Percentiles rank a stretch among this genome's conserved stretches.
Evolutionary conservation across 306 rosid species (phyloP).

Genomic region (Casuarina cunninghamiana): DNA sequence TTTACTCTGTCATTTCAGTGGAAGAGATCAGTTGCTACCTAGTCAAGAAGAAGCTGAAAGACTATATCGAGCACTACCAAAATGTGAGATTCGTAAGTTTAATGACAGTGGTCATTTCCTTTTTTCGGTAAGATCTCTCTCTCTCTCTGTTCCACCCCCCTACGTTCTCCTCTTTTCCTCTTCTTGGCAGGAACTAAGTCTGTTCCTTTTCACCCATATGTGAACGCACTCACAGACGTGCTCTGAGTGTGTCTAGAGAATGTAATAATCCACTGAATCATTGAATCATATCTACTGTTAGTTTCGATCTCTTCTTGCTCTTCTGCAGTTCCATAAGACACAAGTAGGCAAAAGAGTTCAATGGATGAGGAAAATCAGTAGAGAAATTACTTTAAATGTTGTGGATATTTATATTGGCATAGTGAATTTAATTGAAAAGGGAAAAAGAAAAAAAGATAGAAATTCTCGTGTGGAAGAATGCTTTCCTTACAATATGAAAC

Average conservation of each 20-base stretch:
- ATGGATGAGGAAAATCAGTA: background rate
- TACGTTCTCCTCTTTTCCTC: too few species aligned
- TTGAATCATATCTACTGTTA: background rate
- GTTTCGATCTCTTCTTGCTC: background rate
- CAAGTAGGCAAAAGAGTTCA: background rate
- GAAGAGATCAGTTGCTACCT: conserved; percentile 71
- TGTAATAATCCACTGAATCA: background rate
- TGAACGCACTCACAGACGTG: background rate
- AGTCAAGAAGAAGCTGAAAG: conserved; percentile 68
- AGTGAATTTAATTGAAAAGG: background rate
- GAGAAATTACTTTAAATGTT: background rate
- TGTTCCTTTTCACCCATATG: background rate
- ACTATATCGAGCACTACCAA: conserved; percentile 45
- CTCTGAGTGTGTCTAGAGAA: background rate
- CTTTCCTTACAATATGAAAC: background rate
- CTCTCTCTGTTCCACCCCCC: too few species aligned
- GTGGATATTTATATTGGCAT: background rate
- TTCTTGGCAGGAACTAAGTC: background rate
- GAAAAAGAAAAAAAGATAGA: background rate
- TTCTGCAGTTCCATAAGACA: background rate
- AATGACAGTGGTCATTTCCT: conserved; percentile 73
- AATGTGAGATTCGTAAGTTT: conserved; percentile 59
- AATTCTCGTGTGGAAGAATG: background rate
- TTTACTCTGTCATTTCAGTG: conserved; percentile 49
- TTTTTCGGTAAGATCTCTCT: conserved; percentile 61